phyloP scores from a whole-genome alignment of 2,329 filamentous ascomycete species.

The Microsporum audouinii region DNA sequence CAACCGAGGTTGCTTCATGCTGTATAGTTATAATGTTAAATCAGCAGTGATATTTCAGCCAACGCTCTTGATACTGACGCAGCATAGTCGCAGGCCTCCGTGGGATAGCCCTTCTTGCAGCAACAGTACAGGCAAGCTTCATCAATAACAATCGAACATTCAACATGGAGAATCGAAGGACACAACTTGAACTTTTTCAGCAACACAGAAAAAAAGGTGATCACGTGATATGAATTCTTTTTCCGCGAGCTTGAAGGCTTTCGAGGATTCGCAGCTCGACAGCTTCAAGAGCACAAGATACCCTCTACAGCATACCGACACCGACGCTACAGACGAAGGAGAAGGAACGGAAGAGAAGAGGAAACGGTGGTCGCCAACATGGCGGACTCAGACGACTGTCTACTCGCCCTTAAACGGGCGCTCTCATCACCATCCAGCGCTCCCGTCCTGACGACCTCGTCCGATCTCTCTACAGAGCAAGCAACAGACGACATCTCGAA shows the following conservation, averaged over 20 bases:
- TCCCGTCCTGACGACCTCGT: constrained; percentile 62
- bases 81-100: no score
- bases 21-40: no score
- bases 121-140: no score
- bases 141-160: no score
- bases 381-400: constrained; percentile 51
- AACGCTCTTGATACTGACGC: no score
- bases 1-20: no score
- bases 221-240: background rate
- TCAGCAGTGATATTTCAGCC: no score
- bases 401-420: constrained; percentile 71
- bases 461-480: constrained; percentile 52
- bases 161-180: no score
- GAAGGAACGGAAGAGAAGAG: background rate
- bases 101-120: no score
- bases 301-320: background rate
- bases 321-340: background rate
- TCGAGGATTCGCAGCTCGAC: constrained; percentile 2
- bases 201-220: no score
- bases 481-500: constrained; percentile 52
- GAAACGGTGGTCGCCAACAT: constrained; percentile 3
- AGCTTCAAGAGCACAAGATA: constrained; percentile 15
- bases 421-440: constrained; percentile 57
- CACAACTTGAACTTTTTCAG: no score
- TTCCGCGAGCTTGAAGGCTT: no score